Base-by-base conservation (phyloP, 768 basidiomycete genomes). In the Sarcodon sp. region DNA sequence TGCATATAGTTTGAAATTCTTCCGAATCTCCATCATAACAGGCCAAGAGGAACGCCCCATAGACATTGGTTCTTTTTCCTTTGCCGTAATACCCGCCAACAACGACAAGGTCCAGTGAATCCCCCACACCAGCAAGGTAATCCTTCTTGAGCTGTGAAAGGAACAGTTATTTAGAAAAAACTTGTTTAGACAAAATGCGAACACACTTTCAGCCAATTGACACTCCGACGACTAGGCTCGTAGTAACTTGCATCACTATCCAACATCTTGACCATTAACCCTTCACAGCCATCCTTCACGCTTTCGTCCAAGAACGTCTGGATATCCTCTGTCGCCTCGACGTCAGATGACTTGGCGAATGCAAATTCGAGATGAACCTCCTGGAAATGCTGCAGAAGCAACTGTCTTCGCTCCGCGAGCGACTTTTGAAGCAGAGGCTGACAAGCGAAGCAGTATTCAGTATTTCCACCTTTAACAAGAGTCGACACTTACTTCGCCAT, bases 241-340 rank as follows among this genome's bases (percentile, higher is more conserved):
- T 99, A 99, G 57, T 77, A 88, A 62, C 91, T 89, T 6, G 84
- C 87, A 35, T 90, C 84, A 43, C 78, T 84, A 37, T 94, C 89
- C 13, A 99, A 69, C 91, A 96, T 94, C 69, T 99, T 99, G 50
- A 99, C 90, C 96, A 99, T 99, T 43, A 99, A 75, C 8, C 96
- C 96, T 63, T 99, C 96, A 61, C 96, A 98, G 1, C 94, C 92
- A 60, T 98, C 96, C 61, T 92, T 97, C 55, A 99, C 89, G 62
- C 88, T 92, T 54, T 92, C 87, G 60, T 98, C 94, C 7, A 99
- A 68, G 73, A 99, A 98, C 1, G 75, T 61, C 59, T 96, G 91
- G 43, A 99, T 97, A 57, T 96, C 93, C 18, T 99, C 96, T 4
- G 79, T 84, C 7, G 83, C 87, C 50, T 90, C 82, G 12, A 83